Evolutionary conservation across 257 asterid species (phyloP), one percentile per base, ranked within the genome.

Genomic region (Solanum ossicruentum): DNA sequence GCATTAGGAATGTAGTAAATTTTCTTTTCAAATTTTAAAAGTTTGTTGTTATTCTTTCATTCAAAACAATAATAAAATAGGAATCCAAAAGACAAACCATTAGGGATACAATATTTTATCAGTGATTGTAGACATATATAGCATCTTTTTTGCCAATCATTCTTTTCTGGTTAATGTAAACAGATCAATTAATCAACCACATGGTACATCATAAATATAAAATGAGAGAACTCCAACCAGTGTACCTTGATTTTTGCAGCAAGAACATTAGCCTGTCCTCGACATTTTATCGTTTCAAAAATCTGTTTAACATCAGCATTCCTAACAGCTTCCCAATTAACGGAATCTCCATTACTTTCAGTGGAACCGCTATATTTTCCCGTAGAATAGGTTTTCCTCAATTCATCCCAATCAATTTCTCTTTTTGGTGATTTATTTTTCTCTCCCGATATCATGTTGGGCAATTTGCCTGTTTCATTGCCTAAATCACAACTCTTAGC

Each of bases 291-390:
- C 20, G 80, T 81, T 6, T 85, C 8, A 51, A 92, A 86, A 20
- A 95, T 21, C 39, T 87, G 90, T 6, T 7, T 39, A 13, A 54
- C 77, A 1, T 92, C 8, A 3, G 94, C 93, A 72, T 81, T 65
- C 82, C 92, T 88, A 21, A 93, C 91, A 1, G 92, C 93, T 41
- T 90, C 92, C 97, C 95, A 93, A 23, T 95, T 82, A 45, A 91
- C 88, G 45, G 92, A 84, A 87, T 93, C 98, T 20, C 43, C 21
- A 12, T 60, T 80, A 47, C 21, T 56, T 45, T 21, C 20, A 10
- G 55, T 32, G 39, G 88, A 81, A 6, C 83, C 83, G 45, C 82
- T 85, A 28, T 84, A 41, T 78, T 28, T 78, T 16, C 83, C 83
- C 13, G 11, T 49, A 21, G 84, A 85, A 60, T 86, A 82, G 57